Evolutionary conservation across 2,329 filamentous ascomycete genomes (phyloP).

Genomic region (Cercospora brassicicola): DNA sequence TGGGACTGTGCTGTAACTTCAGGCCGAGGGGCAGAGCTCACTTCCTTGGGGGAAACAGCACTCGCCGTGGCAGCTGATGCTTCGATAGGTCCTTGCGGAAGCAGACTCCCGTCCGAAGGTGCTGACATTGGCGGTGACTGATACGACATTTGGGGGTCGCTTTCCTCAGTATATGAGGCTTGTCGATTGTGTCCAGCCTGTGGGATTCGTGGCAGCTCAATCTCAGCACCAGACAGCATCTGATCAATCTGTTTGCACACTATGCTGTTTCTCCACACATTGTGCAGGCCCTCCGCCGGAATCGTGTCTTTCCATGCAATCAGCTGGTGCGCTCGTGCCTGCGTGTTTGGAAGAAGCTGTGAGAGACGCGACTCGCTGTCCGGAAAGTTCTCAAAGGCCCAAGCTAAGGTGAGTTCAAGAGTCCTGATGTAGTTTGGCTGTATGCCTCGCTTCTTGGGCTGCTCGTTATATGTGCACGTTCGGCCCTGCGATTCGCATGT

Average conservation of each 20-base stretch:
- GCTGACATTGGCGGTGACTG: constrained; percentile 27
- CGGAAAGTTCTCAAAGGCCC: constrained; percentile 63
- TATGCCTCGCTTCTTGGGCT: constrained; percentile 73
- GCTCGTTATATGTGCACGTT: constrained; percentile 69
- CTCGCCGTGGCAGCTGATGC: not conserved
- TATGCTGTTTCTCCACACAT: constrained; percentile 61
- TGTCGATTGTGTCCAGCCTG: not conserved
- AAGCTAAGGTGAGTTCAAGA: constrained; percentile 67
- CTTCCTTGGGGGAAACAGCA: not conserved
- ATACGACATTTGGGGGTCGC: constrained; percentile 11
- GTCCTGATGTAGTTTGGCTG: constrained; percentile 78
- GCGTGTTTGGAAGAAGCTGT: constrained; percentile 53
- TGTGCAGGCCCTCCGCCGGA: constrained; percentile 59
- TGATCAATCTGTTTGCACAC: constrained; percentile 64
- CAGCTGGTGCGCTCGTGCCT: constrained; percentile 45
- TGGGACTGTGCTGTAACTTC: not conserved
- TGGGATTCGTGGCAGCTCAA: constrained; percentile 24
- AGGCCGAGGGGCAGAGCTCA: not conserved
- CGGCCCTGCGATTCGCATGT: constrained; percentile 65
- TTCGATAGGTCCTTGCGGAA: constrained; percentile 8
- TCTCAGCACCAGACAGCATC: constrained; percentile 53
- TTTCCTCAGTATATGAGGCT: not conserved
- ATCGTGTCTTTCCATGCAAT: constrained; percentile 55
- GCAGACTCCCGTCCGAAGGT: constrained; percentile 16
- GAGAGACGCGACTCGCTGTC: constrained; percentile 51